These are phyloP conservation scores for Talaromyces sp. DNA, from an alignment of 2,329 filamentous ascomycete genomes.

Conservation along the genomic window DNA sequence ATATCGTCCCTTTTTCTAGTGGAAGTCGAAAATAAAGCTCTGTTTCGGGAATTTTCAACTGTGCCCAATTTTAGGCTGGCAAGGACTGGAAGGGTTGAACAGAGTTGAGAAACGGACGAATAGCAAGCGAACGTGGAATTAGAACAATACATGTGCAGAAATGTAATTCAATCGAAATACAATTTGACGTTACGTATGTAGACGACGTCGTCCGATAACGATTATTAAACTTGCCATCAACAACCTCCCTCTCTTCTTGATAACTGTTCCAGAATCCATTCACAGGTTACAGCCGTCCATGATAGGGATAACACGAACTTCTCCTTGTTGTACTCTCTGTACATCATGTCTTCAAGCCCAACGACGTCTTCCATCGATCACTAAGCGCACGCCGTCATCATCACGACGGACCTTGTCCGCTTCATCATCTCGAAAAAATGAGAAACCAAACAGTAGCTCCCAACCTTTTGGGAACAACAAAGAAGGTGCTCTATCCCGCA, in stretches of 20 bases:
- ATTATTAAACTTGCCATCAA: background rate
- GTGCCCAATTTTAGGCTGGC: too few species aligned
- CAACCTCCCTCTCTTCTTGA: background rate
- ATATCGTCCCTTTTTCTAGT: background rate
- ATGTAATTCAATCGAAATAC: background rate
- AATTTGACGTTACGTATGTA: background rate
- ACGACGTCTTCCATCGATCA: background rate
- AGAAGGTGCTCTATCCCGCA: conserved; percentile 57
- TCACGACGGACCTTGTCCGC: conserved; percentile 20
- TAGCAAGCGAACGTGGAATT: background rate
- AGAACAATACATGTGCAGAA: background rate
- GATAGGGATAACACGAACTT: conserved; percentile 6
- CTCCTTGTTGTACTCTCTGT: conserved; percentile 5
- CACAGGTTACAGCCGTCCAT: background rate
- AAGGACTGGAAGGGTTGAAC: too few species aligned
- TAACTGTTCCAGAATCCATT: background rate
- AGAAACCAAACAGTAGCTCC: conserved; percentile 19
- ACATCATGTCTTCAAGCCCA: conserved; percentile 3
- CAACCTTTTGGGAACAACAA: conserved; percentile 31
- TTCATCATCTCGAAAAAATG: conserved; percentile 26
- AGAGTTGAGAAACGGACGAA: background rate
- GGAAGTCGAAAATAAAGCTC: too few species aligned
- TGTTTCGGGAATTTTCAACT: too few species aligned
- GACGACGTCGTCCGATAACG: background rate
- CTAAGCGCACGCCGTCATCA: background rate